Percentiles rank a stretch among this genome's conserved stretches.
These are phyloP conservation scores for Sphagnum fallax DNA, from an alignment of 228 moss, liverwort and hornwort genomes.

Conservation along the genomic window DNA sequence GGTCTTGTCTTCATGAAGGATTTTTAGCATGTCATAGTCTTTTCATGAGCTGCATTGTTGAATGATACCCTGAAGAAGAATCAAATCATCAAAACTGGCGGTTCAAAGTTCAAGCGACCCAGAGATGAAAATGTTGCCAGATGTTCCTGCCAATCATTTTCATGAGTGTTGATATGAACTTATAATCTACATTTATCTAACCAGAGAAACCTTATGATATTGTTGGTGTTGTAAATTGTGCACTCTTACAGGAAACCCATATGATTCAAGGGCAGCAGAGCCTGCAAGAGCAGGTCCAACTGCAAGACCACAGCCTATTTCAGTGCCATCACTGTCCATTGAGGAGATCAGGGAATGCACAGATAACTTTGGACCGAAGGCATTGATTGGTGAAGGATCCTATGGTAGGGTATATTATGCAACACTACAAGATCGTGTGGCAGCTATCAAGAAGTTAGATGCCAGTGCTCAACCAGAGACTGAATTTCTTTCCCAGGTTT, in stretches of 20 bases:
- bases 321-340: constrained; percentile 66
- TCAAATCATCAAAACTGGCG: too few species aligned
- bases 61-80: background rate
- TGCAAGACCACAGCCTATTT: constrained; percentile 72
- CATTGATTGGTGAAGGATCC: constrained; percentile 99
- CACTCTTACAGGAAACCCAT: constrained; percentile 24
- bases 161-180: too few species aligned
- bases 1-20: too few species aligned
- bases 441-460: constrained; percentile 96
- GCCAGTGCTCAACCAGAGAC: constrained; percentile 87
- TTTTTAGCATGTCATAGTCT: background rate
- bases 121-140: too few species aligned
- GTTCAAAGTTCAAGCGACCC: too few species aligned
- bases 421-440: constrained; percentile 56
- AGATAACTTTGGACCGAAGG: constrained; percentile 82
- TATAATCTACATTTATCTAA: too few species aligned
- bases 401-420: constrained; percentile 96
- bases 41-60: background rate
- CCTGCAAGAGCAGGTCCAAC: constrained; percentile 39
- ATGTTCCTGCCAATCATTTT: too few species aligned
- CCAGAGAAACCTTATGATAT: too few species aligned
- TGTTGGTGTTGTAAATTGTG: too few species aligned
- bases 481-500: constrained; percentile 86
- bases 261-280: constrained; percentile 45
- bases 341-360: constrained; percentile 82